Base-by-base conservation (phyloP, 371 early-diverging fungal genomes). In the Chytridiales sp. region DNA sequence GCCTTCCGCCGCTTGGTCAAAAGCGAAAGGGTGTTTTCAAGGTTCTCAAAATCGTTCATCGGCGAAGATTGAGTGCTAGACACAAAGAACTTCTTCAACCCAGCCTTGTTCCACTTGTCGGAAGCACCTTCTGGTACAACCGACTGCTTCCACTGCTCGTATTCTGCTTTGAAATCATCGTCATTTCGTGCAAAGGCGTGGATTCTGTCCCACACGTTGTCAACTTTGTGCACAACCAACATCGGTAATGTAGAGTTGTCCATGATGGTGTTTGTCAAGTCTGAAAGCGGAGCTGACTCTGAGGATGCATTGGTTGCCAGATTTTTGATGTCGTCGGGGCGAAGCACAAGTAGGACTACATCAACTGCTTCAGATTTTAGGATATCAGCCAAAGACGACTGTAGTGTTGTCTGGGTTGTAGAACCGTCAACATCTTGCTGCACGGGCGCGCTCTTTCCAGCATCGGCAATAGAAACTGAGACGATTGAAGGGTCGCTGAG, bases 201-300 rank as follows among this genome's bases (percentile, higher is more conserved):
- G n/a, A 44, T 21, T n/a, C 17, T 22, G 11, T 44, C 44, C 52
- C 52, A 51, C 6, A 51, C 21, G 5, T 32, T 15, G 24, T 51
- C 52, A 9, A 51, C 17, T n/a, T 38, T 32, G 26, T 51, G 32
- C 9, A 51, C 52, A 13, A 51, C 52, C 8, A 51, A 22, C 32
- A 51, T 51, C 36, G 52, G 52, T 15, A 51, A 8, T 15, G 29
- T 31, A 5, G 52, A 8, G 6, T 8, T 24, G 21, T 6, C 34
- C 8, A 44, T 8, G 8, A 24, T 8, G 22, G 44, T n/a, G n/a
- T n/a, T n/a, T n/a, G n/a, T n/a, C n/a, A n/a, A n/a, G n/a, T n/a
- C n/a, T n/a, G n/a, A n/a, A n/a, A n/a, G n/a, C n/a, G n/a, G n/a
- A n/a, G n/a, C n/a, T n/a, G n/a, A n/a, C n/a, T n/a, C n/a, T n/a